phyloP scores from a whole-genome alignment of 441 rosid genomes.

The Gossypium schwendimanii region DNA sequence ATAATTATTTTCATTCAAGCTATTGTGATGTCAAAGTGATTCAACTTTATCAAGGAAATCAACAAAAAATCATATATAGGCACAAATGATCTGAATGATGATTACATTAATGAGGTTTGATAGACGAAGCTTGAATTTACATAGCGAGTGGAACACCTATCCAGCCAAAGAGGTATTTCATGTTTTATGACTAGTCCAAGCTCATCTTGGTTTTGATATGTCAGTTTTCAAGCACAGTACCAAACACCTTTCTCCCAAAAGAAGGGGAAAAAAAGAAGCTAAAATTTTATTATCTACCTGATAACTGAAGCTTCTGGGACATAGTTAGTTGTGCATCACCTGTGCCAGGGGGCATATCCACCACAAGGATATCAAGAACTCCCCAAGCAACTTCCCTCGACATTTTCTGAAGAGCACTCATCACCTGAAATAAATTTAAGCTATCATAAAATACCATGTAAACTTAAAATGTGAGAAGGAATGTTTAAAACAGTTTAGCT shows the following conservation, averaged over 20 bases:
- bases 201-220: background rate
- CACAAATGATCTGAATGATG: background rate
- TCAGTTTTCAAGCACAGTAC: background rate
- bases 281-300: constrained; percentile 31
- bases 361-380: constrained; percentile 63
- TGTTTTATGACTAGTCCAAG: background rate
- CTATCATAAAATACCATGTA: constrained; percentile 5
- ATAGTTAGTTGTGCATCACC: constrained; percentile 67
- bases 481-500: background rate
- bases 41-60: background rate
- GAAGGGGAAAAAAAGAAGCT: background rate
- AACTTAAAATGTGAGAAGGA: background rate
- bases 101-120: background rate
- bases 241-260: background rate
- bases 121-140: background rate
- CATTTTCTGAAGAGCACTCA: constrained; percentile 68
- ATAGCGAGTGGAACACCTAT: background rate
- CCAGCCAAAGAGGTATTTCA: background rate
- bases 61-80: background rate
- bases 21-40: background rate
- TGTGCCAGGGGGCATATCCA: constrained; percentile 81
- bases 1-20: background rate
- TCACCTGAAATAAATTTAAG: constrained; percentile 35
- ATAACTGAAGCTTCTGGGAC: constrained; percentile 61
- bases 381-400: constrained; percentile 66